These are phyloP conservation scores for Gnetum montanum DNA, from an alignment of 75 land plant genomes.

Conservation along the genomic window DNA sequence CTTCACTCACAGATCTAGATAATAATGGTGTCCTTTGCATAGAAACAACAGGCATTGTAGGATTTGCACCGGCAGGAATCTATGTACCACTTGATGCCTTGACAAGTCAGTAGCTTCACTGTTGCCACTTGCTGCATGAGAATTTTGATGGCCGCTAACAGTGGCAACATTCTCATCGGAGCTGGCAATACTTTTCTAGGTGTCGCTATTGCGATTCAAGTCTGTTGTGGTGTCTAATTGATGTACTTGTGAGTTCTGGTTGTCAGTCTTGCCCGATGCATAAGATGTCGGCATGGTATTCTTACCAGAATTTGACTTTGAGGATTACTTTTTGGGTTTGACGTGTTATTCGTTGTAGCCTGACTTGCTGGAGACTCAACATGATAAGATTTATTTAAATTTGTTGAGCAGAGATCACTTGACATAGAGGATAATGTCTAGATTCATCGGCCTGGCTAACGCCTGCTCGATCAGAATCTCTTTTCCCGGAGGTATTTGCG, in stretches of 20 bases:
- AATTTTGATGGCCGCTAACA: background rate
- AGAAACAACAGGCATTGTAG: conserved; percentile 27
- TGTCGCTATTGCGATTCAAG: background rate
- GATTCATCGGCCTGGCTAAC: conserved; percentile 7
- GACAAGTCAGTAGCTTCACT: conserved; percentile 21
- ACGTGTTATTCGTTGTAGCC: background rate
- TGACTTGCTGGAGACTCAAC: conserved; percentile 10
- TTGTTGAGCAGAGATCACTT: conserved; percentile 2
- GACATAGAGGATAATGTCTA: background rate
- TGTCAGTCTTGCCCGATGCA: conserved; percentile 14
- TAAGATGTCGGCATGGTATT: background rate
- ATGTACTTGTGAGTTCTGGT: conserved; percentile 12
- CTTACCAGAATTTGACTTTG: background rate
- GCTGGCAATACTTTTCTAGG: background rate
- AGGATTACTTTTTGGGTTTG: background rate
- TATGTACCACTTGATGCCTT: conserved; percentile 79
- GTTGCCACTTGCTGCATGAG: background rate
- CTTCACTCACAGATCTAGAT: conserved; percentile 73
- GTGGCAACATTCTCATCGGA: background rate
- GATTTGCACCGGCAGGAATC: conserved; percentile 40
- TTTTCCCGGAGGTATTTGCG: background rate
- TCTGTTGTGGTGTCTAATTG: conserved; percentile 11
- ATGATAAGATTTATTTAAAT: conserved; percentile 14
- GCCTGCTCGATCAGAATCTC: conserved; percentile 5
- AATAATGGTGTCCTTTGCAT: conserved; percentile 35